phyloP scores from a whole-genome alignment of 139 green algal species.

The Chlorella sp. region DNA sequence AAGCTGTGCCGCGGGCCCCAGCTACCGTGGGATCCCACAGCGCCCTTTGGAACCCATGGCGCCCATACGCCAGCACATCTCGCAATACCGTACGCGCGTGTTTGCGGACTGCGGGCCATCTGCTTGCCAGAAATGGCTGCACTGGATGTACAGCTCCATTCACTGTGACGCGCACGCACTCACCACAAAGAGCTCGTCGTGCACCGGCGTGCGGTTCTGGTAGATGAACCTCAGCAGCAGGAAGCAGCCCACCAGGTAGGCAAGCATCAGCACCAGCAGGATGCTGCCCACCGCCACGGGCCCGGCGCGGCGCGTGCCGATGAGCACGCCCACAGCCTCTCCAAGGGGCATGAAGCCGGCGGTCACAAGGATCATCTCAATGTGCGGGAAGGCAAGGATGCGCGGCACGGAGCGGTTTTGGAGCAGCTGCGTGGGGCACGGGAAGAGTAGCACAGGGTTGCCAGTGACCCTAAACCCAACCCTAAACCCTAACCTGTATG shows the following conservation, averaged over 20 bases:
- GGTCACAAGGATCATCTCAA: not conserved
- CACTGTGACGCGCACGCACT: too few relatives aligned
- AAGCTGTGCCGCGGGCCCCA: too few relatives aligned
- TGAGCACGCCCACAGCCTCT: not conserved
- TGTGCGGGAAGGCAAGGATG: slow-evolving; percentile 1
- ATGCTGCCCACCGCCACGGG: not conserved
- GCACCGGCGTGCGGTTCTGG: not conserved
- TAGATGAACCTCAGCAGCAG: not conserved
- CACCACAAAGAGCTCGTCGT: not conserved
- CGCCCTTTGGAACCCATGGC: too few relatives aligned
- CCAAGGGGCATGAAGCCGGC: not conserved
- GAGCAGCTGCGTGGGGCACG: not conserved
- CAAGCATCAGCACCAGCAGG: not conserved
- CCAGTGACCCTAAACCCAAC: too few relatives aligned
- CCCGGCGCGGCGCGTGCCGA: not conserved
- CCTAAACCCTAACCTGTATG: too few relatives aligned
- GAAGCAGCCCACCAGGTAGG: not conserved
- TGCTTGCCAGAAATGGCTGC: too few relatives aligned
- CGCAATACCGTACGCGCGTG: too few relatives aligned
- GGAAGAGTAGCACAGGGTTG: too few relatives aligned
- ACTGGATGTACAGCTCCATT: too few relatives aligned
- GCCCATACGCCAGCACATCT: too few relatives aligned
- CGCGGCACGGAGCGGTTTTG: not conserved
- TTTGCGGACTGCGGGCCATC: too few relatives aligned
- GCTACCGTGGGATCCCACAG: too few relatives aligned